Conservation (phyloP, 805 yeast genomes). For the Wickerhamiella bombiphila region DNA sequence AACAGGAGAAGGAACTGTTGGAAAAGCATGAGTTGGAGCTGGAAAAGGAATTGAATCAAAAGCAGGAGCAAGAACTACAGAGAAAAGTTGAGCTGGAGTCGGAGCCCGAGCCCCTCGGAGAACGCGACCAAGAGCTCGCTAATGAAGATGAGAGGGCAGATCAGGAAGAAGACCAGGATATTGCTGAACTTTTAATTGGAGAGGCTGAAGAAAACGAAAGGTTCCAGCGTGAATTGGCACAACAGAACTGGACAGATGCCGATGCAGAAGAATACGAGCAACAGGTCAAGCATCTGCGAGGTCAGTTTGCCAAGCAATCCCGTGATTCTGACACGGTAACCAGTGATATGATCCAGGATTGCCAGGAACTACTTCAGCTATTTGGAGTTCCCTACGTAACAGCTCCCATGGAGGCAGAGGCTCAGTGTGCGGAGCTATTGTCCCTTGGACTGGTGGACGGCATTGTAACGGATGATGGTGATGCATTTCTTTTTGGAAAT, state of each 20-base stretch:
- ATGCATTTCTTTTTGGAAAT: conserved; percentile 75
- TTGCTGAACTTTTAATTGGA: conserved; percentile 43
- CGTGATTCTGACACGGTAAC: conserved; percentile 91
- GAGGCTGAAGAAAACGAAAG: conserved; percentile 63
- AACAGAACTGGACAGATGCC: conserved; percentile 16
- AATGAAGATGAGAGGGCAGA: conserved; percentile 20
- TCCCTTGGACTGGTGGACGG: conserved; percentile 76
- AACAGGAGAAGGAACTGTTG: no score
- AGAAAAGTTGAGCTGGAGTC: background rate
- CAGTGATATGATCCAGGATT: conserved; percentile 69
- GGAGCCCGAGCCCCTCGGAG: no score
- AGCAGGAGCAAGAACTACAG: background rate
- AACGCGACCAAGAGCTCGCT: conserved; percentile 2
- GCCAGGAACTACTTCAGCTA: conserved; percentile 69
- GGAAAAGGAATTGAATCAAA: background rate
- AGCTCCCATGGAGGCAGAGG: conserved; percentile 99
- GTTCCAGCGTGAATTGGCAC: conserved; percentile 33
- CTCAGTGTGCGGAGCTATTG: conserved; percentile 80
- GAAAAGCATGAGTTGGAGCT: no score
- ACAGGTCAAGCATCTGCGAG: conserved; percentile 34
- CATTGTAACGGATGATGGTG: conserved; percentile 92
- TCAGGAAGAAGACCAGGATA: conserved; percentile 57
- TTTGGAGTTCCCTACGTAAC: conserved; percentile 92
- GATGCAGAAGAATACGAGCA: conserved; percentile 16
- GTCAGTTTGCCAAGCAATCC: conserved; percentile 48